These are phyloP conservation scores for Fomitiporia mediterranea DNA, from an alignment of 1,284 basidiomycete species.

Conservation along the genomic window DNA sequence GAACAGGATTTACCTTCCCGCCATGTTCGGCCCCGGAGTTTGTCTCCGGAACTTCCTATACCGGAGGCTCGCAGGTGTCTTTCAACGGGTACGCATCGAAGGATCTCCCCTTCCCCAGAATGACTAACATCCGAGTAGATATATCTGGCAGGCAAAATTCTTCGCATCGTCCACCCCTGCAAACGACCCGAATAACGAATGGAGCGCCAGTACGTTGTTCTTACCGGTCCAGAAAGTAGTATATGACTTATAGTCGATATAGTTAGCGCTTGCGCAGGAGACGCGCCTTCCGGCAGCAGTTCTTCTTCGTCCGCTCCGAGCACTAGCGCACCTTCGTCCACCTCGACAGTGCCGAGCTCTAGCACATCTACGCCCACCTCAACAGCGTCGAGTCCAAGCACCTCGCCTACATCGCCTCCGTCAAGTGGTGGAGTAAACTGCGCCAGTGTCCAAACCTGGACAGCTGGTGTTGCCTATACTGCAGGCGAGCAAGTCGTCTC, in stretches of 20 bases:
- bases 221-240: background rate
- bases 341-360: conserved; percentile 24
- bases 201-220: conserved; percentile 54
- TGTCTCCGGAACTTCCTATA: conserved; percentile 45
- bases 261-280: conserved; percentile 55
- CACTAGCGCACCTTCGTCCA: conserved; percentile 27
- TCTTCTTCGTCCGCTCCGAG: conserved; percentile 12
- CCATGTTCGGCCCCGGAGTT: conserved; percentile 53
- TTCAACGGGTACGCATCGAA: conserved; percentile 43
- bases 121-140: conserved; percentile 34
- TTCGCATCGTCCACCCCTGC: conserved; percentile 48
- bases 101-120: conserved; percentile 2
- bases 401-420: conserved; percentile 25
- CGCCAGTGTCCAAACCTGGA: conserved; percentile 50
- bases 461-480: conserved; percentile 40
- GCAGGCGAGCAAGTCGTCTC: conserved; percentile 49
- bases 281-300: conserved; percentile 25
- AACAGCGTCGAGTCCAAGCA: conserved; percentile 8
- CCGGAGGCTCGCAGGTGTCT: conserved; percentile 48
- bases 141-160: conserved; percentile 68
- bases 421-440: conserved; percentile 38
- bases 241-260: conserved; percentile 12
- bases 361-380: background rate
- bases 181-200: conserved; percentile 49
- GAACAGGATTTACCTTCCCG: conserved; percentile 62